These are phyloP conservation scores for Jaminaea rosea DNA, from an alignment of 1,284 basidiomycete species.

Conservation along the genomic window DNA sequence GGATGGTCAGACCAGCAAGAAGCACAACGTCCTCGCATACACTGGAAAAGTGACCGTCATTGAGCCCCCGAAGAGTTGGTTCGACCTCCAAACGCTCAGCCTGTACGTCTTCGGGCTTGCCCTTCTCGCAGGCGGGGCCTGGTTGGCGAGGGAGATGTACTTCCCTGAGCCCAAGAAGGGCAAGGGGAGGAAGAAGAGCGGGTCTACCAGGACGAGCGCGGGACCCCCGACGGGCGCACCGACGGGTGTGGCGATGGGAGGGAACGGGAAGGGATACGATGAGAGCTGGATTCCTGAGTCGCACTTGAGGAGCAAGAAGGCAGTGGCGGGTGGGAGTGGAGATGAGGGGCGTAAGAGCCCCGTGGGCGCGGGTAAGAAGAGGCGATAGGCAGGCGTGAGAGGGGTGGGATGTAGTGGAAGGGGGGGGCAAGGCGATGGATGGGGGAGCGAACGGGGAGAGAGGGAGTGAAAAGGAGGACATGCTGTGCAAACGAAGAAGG, in stretches of 20 bases:
- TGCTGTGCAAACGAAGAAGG: too few species aligned
- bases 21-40: slow-evolving; percentile 37
- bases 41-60: slow-evolving; percentile 36
- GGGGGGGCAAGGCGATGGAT: not conserved
- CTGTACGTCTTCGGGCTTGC: slow-evolving; percentile 25
- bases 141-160: slow-evolving; percentile 22
- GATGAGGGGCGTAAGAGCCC: slow-evolving; percentile 1
- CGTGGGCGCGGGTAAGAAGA: not conserved
- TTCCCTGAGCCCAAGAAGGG: slow-evolving; percentile 5
- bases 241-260: not conserved
- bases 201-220: not conserved
- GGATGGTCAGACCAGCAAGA: slow-evolving; percentile 37
- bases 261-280: slow-evolving; percentile 11
- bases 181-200: slow-evolving; percentile 3
- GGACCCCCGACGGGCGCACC: slow-evolving; percentile 3
- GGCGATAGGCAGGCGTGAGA: too few species aligned
- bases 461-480: not conserved
- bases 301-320: slow-evolving; percentile 7
- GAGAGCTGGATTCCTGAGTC: slow-evolving; percentile 22
- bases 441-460: not conserved
- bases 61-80: slow-evolving; percentile 40
- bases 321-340: not conserved
- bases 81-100: slow-evolving; percentile 33
- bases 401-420: not conserved
- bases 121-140: slow-evolving; percentile 16